Evolutionary conservation across 495 filamentous ascomycete species (phyloP).

Genomic region (Chaetomium tenue): DNA sequence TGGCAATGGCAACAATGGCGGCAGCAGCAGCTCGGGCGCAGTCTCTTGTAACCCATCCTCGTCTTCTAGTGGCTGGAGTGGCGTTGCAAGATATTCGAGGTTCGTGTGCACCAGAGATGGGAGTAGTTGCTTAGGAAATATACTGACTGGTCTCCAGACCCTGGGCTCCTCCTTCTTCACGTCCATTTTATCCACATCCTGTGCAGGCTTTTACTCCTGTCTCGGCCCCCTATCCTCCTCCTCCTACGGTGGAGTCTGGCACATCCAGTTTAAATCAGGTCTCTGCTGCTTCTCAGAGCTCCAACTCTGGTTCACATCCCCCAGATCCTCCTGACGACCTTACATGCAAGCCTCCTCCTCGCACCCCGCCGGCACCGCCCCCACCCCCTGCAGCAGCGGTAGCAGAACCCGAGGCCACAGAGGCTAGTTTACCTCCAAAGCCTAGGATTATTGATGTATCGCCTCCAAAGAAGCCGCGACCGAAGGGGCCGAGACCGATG

Average conservation of each 20-base stretch:
- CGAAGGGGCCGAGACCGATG: slow-evolving; percentile 1
- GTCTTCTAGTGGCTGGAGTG: neutral
- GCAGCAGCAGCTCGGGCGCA: neutral
- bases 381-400: neutral
- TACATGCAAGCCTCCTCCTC: neutral
- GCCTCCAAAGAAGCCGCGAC: neutral
- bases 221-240: neutral
- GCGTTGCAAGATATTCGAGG: neutral
- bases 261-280: too few species aligned
- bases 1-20: slow-evolving; percentile 11
- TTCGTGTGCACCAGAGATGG: neutral
- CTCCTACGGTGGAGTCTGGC: neutral
- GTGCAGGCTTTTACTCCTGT: neutral
- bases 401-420: neutral
- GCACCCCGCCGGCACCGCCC: slow-evolving; percentile 2
- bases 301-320: neutral
- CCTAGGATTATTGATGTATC: slow-evolving; percentile 9
- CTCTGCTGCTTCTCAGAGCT: neutral
- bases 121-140: neutral
- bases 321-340: neutral
- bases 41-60: neutral
- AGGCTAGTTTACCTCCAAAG: neutral
- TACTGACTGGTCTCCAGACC: neutral
- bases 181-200: neutral
- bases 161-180: neutral